Percentiles rank a stretch among this genome's conserved stretches.
phyloP scores from a whole-genome alignment of 495 filamentous ascomycete species.

The Barbatosphaeria neglecta region DNA sequence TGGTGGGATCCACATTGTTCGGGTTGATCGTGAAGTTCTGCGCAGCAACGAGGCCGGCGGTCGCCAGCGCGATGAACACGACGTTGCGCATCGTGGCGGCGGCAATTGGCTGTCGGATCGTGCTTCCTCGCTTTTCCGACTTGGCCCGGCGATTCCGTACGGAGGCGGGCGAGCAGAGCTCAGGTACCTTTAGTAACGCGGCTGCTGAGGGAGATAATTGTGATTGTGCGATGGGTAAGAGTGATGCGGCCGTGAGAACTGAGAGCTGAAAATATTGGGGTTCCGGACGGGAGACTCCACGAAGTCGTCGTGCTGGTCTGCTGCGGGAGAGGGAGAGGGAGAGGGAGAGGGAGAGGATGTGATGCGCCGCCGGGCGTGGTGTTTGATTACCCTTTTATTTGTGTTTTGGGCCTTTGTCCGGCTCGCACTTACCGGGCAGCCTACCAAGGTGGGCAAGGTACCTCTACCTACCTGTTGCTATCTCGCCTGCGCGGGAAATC shows the following conservation, averaged over 20 bases:
- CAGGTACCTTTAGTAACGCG: not conserved
- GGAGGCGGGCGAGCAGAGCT: too few relatives aligned
- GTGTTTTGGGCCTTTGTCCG: not conserved
- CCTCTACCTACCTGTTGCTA: too few relatives aligned
- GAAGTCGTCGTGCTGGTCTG: too few relatives aligned
- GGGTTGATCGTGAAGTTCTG: slow-evolving; percentile 22
- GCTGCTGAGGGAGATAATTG: not conserved
- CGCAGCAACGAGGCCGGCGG: slow-evolving; percentile 10
- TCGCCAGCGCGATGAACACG: slow-evolving; percentile 19
- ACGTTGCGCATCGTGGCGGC: slow-evolving; percentile 18
- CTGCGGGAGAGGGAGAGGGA: not conserved
- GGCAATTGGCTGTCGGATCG: not conserved
- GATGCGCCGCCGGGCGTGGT: not conserved
- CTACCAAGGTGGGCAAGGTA: too few relatives aligned
- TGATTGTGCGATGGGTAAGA: not conserved
- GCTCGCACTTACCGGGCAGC: not conserved
- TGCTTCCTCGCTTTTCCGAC: too few relatives aligned
- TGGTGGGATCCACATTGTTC: slow-evolving; percentile 4
- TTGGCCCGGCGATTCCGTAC: too few relatives aligned
- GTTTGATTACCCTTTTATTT: slow-evolving; percentile 1
- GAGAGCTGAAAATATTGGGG: not conserved
- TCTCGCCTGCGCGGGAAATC: not conserved
- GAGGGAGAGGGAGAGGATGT: not conserved
- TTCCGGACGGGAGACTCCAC: too few relatives aligned
- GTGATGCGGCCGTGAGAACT: not conserved